Base-by-base conservation (phyloP, 2,329 filamentous ascomycete genomes). In the Botrytis paeoniae region DNA sequence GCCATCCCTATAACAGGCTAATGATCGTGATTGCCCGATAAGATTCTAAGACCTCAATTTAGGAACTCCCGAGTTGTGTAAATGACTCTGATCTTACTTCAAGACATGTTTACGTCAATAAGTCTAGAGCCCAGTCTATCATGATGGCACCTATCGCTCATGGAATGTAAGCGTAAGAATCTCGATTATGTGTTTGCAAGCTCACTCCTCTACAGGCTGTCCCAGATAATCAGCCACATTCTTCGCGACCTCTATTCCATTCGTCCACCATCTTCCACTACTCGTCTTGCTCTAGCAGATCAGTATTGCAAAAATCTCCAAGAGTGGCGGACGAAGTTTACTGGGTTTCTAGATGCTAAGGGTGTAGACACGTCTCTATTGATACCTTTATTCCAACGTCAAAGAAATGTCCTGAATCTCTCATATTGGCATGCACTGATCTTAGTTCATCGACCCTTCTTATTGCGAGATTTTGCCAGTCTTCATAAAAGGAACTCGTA, bases 71-170 rank as follows among this genome's bases (percentile, higher is more conserved):
- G 0, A 81, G 83, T 12, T 81, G 82, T 35, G 83, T 89, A 10
- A 87, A 89, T 71, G 89, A 91, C 73, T 83, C 84, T 8, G 72
- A 78, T 70, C 59, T 71, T 83, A 87, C 73, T 83, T 86, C 39
- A 75, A 74, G 73, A 78, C 81, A 20, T 73, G 80, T 51, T 64
- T 78, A 14, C 73, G 77, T 10, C 77, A 77, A 63, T 69, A 79
- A 35, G 14, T 57, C 72, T 4, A 76, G 73, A 37, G 70, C 70
- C 14, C 82, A 83, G 41, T 81, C 82, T 6, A 78, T 84, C 1
- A 85, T 85, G 83, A 81, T 83, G 73, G 84, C 83, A 10, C 81
- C 83, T 5, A 79, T 85, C 3, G 84, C 84, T 70, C 84, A 86
- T 73, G 81, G 83, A 57, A 83, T 81, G 79, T 81, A 74, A n/a